Conservation (phyloP, 768 basidiomycete species). For the Pseudohyphozyma bogoriensis region DNA sequence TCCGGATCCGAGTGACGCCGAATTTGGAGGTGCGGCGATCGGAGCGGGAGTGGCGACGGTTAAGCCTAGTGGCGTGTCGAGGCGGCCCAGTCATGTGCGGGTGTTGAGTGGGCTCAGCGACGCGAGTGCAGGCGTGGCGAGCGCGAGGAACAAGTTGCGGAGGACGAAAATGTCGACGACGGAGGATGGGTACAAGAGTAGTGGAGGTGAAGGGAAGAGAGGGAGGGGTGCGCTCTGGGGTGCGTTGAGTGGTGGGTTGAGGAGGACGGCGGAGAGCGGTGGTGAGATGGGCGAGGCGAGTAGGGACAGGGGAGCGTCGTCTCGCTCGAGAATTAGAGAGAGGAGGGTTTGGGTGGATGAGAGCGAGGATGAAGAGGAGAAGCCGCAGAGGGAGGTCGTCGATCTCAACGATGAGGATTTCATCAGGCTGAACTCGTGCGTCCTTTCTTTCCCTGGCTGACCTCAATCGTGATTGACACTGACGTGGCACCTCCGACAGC, state of each 20-base stretch:
- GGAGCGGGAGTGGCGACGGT: too few relatives aligned
- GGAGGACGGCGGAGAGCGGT: not conserved
- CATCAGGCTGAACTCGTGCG: not conserved
- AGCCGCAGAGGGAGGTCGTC: not conserved
- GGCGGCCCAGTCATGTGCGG: too few relatives aligned
- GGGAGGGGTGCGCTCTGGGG: too few relatives aligned
- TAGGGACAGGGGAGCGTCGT: not conserved
- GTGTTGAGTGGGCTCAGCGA: too few relatives aligned
- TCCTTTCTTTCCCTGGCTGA: not conserved
- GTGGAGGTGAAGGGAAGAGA: not conserved
- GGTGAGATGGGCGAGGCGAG: not conserved
- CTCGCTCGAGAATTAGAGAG: not conserved
- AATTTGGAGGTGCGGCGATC: too few relatives aligned
- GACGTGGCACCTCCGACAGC: not conserved
- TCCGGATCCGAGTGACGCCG: too few relatives aligned
- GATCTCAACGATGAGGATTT: conserved; percentile 4
- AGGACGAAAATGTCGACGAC: not conserved
- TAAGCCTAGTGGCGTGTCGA: too few relatives aligned
- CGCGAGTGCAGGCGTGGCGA: too few relatives aligned
- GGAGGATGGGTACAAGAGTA: not conserved
- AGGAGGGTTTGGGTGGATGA: not conserved
- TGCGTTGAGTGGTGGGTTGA: not conserved
- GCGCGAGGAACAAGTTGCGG: not conserved
- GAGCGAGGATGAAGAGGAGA: not conserved
- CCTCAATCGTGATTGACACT: not conserved